A percentile compares a stretch with the other conserved stretches of the same genome.
These are phyloP conservation scores for Thermomucor indicae-seudaticae DNA, from an alignment of 371 early-diverging fungal genomes.

Conservation along the genomic window DNA sequence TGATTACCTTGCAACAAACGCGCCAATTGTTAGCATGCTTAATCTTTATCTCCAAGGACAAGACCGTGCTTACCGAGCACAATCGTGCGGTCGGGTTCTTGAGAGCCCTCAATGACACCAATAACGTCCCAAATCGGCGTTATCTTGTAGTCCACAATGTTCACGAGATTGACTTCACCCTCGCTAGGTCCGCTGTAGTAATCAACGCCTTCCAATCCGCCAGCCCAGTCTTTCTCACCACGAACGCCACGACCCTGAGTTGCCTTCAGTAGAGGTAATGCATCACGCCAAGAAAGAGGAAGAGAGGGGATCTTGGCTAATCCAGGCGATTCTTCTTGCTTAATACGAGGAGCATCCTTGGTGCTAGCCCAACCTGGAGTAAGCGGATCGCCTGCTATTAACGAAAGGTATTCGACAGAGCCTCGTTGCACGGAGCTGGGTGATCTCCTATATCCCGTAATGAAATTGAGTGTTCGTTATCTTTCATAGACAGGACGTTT, in stretches of 20 bases:
- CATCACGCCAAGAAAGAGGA: conserved; percentile 65
- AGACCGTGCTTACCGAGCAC: conserved; percentile 35
- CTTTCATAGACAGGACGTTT: too few relatives aligned
- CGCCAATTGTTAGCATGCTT: background rate
- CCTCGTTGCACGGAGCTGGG: conserved; percentile 55
- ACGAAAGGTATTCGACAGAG: conserved; percentile 45
- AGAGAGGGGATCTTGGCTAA: conserved; percentile 62
- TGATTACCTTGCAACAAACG: conserved; percentile 42
- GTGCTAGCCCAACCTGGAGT: conserved; percentile 62
- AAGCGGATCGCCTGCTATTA: conserved; percentile 62
- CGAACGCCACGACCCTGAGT: conserved; percentile 42
- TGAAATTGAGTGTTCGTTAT: too few relatives aligned
- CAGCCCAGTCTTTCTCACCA: conserved; percentile 34
- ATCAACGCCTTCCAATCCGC: conserved; percentile 43
- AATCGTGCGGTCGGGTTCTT: conserved; percentile 52
- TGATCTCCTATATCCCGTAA: conserved; percentile 25
- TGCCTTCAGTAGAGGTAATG: conserved; percentile 50
- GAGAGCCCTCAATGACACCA: conserved; percentile 51
- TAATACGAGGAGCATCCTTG: conserved; percentile 46
- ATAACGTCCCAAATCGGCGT: conserved; percentile 66
- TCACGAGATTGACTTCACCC: conserved; percentile 48
- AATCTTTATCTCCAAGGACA: background rate
- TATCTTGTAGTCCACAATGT: conserved; percentile 49
- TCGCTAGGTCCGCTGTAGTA: conserved; percentile 57
- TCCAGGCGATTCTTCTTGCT: conserved; percentile 36